These are phyloP conservation scores for Wallacemonas sp. DNA, from an alignment of 208 protist genomes.

Conservation along the genomic window DNA sequence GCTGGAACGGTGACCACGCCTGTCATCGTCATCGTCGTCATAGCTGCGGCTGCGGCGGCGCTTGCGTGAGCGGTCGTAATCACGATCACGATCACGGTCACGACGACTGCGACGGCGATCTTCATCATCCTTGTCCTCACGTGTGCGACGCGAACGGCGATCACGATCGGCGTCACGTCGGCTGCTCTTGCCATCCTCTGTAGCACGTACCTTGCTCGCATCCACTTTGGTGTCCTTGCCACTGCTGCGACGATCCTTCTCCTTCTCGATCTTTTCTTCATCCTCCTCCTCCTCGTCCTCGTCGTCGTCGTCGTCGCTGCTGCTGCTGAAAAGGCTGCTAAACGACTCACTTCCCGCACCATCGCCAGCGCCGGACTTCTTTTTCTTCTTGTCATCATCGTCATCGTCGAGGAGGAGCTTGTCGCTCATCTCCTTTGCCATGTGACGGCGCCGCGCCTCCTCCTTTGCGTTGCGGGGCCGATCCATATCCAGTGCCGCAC, in stretches of 20 bases:
- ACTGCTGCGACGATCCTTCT: background rate
- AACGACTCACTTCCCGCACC: conserved; percentile 12
- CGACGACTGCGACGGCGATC: conserved; percentile 14
- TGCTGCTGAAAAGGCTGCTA: conserved; percentile 17
- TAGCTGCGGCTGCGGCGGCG: no score
- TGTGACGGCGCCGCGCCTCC: background rate
- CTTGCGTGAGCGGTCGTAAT: conserved; percentile 18
- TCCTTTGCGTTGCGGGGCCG: conserved; percentile 2
- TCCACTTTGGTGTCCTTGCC: no score
- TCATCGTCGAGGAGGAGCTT: conserved; percentile 29
- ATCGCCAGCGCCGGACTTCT: no score
- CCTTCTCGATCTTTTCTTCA: conserved; percentile 14
- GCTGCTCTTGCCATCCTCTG: conserved; percentile 1
- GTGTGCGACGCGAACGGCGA: conserved; percentile 9
- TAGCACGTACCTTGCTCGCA: no score
- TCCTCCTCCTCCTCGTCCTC: conserved; percentile 12
- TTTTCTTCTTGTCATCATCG: conserved; percentile 6
- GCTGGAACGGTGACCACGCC: no score
- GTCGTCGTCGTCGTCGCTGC: conserved; percentile 13
- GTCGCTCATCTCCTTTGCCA: conserved; percentile 5
- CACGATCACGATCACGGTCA: conserved; percentile 24
- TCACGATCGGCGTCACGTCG: conserved; percentile 15
- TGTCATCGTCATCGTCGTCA: no score
- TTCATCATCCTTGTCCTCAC: conserved; percentile 8
- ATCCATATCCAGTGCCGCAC: background rate